These are phyloP conservation scores for Amphirosellinia nigrospora DNA, from an alignment of 495 filamentous ascomycete genomes.

Conservation along the genomic window DNA sequence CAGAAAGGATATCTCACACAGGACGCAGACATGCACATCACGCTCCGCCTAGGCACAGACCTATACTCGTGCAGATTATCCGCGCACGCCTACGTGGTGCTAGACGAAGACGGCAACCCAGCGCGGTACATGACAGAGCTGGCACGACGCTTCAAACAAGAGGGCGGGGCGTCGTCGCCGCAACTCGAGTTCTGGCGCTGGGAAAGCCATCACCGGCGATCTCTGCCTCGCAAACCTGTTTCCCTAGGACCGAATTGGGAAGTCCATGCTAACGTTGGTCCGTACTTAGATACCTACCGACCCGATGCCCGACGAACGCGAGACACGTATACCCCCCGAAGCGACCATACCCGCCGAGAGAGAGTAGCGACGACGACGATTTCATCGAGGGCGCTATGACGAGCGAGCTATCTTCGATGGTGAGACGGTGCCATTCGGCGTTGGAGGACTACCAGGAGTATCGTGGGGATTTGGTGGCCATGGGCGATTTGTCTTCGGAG, in stretches of 20 bases:
- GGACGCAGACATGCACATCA: slow-evolving; percentile 22
- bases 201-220: background rate
- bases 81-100: slow-evolving; percentile 10
- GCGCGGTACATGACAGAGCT: slow-evolving; percentile 13
- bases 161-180: background rate
- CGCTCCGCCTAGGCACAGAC: slow-evolving; percentile 15
- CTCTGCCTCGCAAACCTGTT: background rate
- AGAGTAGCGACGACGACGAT: background rate
- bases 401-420: background rate
- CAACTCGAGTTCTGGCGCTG: slow-evolving; percentile 25
- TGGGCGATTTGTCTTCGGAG: background rate
- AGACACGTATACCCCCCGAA: slow-evolving; percentile 19
- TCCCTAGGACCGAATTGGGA: slow-evolving; percentile 12
- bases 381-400: slow-evolving; percentile 17
- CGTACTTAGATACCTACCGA: slow-evolving; percentile 25
- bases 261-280: slow-evolving; percentile 21
- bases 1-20: background rate
- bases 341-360: slow-evolving; percentile 13
- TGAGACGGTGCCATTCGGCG: slow-evolving; percentile 8
- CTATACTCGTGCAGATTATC: slow-evolving; percentile 14
- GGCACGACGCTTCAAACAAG: background rate
- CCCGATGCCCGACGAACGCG: background rate
- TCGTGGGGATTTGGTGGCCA: background rate
- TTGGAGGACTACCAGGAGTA: slow-evolving; percentile 3
- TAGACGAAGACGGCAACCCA: slow-evolving; percentile 11